Evolutionary conservation across 2,329 filamentous ascomycete genomes (phyloP).

Genomic region (Fusarium miscanthi): DNA sequence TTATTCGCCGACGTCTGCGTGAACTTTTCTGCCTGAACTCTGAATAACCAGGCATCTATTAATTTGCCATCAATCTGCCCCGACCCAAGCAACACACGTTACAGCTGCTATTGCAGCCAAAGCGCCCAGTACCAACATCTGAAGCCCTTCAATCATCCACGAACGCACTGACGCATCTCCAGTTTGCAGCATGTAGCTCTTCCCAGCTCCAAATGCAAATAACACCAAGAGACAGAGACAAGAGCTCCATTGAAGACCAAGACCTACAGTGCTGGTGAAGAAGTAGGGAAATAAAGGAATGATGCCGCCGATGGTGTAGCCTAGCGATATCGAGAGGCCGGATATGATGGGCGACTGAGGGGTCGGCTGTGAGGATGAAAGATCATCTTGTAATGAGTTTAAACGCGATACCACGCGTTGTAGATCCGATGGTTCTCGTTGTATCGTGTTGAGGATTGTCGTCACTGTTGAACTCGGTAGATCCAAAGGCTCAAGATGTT

Average conservation of each 20-base stretch:
- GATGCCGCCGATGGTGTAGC: slow-evolving; percentile 71
- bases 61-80: neutral
- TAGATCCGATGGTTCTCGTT: slow-evolving; percentile 47
- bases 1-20: neutral
- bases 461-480: slow-evolving; percentile 40
- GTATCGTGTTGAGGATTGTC: slow-evolving; percentile 43
- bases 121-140: slow-evolving; percentile 51
- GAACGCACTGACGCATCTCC: slow-evolving; percentile 10
- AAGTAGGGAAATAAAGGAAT: slow-evolving; percentile 73
- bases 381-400: slow-evolving; percentile 18
- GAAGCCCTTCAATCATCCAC: slow-evolving; percentile 47
- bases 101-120: slow-evolving; percentile 49
- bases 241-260: slow-evolving; percentile 64
- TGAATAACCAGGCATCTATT: neutral
- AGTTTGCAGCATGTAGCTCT: slow-evolving; percentile 56
- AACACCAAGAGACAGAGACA: slow-evolving; percentile 64
- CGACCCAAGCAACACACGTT: slow-evolving; percentile 46
- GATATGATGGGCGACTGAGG: slow-evolving; percentile 56
- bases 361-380: neutral
- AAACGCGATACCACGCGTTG: slow-evolving; percentile 38
- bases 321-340: slow-evolving; percentile 68
- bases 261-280: slow-evolving; percentile 54
- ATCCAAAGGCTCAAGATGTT: slow-evolving; percentile 49
- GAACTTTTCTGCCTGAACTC: neutral
- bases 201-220: slow-evolving; percentile 67